Base-by-base conservation (phyloP, 106 monocot genomes). In the Acorus gramineus region DNA sequence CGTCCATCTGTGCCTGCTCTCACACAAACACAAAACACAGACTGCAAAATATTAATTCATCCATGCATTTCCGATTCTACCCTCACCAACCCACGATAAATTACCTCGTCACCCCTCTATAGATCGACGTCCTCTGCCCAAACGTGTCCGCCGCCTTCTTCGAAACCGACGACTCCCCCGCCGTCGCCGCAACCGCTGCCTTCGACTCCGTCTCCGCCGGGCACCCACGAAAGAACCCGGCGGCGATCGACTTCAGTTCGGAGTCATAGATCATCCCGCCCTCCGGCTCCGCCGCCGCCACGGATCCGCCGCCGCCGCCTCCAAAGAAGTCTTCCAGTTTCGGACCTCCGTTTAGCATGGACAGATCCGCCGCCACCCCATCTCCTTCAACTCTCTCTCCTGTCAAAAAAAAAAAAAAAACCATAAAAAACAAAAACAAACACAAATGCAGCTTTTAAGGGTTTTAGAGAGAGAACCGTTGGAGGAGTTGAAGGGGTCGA, bases 1-100 rank as follows among this genome's bases (percentile, higher is more conserved):
- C 28, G 95, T 96, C 95, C 95, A 96, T 43, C 95, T 69, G 47
- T 96, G 95, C 84, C 95, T 95, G 78, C 0, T 0, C 28, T 28
- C 28, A 28, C 28, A 28, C 28, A 28, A 28, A 28, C 11, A 42
- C 7, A 64, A 65, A 73, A 58, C 57, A 42, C 8, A 13, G n/a
- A 3, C 4, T 47, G 3, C 3, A 62, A 62, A 49, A 8, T 4
- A 6, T 7, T 28, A 43, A 3, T 4, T 2, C 7, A 5, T 3
- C 28, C 44, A 5, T 2, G 2, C 13, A n/a, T 54, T 7, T 14
- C 44, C 42, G 42, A 11, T 2, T 44, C 0, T 53, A 4, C 50
- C 13, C 11, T 4, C 76, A 14, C 8, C 28, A 28, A 28, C 28
- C 28, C 28, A 28, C 28, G 28, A 28, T 0, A 28, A 28, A 28